Base-by-base conservation (phyloP, 768 basidiomycete species). In the Leccinum incarnatum region DNA sequence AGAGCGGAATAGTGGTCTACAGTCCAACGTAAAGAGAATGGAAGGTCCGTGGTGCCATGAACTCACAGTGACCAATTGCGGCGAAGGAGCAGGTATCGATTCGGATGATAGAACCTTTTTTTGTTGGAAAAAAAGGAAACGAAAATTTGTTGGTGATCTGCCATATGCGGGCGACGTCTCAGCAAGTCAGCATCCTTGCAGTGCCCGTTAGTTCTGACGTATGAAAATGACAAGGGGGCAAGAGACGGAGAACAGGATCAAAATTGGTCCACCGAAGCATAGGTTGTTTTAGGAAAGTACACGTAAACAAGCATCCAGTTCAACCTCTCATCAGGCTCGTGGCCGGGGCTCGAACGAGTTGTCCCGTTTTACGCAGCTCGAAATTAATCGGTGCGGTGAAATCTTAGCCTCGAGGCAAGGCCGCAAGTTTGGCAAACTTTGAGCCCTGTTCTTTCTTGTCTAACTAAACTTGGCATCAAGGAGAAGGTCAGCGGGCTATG, bases 221-320 rank as follows among this genome's bases (percentile, higher is more conserved):
- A 40, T 34, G 25, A 36, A 6, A 5, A 47, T n/a, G 56, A 57
- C 50, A 59, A 52, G 34, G 19, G 46, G 30, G 34, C 23, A 23
- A 23, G 40, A 30, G 51, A 19, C 25, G 25, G 40, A 45, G 47
- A 37, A 37, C 19, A 42, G 54, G 27, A 27, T 56, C 55, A 54
- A 54, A 21, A 57, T 40, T 14, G 54, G 46, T 48, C 45, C 52
- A 23, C 14, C 23, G 46, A 49, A 46, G 49, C n/a, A 45, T 47
- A 36, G 42, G 55, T 42, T 50, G 36, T n/a, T 47, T 36, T 29
- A 54, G 14, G 37, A 17, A n/a, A 19, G 2, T 47, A 47, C 47
- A 55, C 53, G 64, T 54, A 53, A 59, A 15, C 47, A 51, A 37
- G 25, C 37, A 45, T 42, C 53, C 59, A n/a, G 52, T 9, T 23